Conservation (phyloP, 768 basidiomycete species). For the Cantharellus anzutake region DNA sequence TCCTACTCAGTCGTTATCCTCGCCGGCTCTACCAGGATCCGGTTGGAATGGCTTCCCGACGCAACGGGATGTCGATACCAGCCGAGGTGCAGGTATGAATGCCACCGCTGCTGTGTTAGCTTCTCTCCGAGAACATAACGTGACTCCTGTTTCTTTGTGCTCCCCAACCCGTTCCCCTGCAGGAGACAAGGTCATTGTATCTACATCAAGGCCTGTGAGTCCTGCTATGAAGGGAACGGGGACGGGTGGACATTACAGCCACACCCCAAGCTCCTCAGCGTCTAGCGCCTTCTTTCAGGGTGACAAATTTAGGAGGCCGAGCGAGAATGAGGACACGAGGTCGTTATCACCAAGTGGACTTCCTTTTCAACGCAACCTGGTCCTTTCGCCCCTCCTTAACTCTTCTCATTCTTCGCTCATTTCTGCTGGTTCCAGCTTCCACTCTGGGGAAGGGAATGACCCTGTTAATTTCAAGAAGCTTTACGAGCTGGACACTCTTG, state of each 20-base stretch:
- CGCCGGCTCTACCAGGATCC: too few relatives aligned
- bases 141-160: background rate
- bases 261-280: background rate
- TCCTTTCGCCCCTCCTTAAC: slow-evolving; percentile 52
- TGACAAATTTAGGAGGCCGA: background rate
- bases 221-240: background rate
- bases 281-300: background rate
- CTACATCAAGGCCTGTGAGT: background rate
- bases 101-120: background rate
- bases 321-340: background rate
- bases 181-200: background rate
- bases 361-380: slow-evolving; percentile 15
- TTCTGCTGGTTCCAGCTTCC: slow-evolving; percentile 70
- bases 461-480: slow-evolving; percentile 11
- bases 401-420: slow-evolving; percentile 66
- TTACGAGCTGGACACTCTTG: slow-evolving; percentile 20
- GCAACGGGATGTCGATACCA: background rate
- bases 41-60: background rate
- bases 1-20: too few relatives aligned
- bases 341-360: slow-evolving; percentile 4
- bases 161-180: background rate
- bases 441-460: slow-evolving; percentile 53
- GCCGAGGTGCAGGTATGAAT: background rate
- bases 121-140: background rate
- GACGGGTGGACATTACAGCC: background rate